Conservation (phyloP, 768 basidiomycete species). For the Suillus spraguei region DNA sequence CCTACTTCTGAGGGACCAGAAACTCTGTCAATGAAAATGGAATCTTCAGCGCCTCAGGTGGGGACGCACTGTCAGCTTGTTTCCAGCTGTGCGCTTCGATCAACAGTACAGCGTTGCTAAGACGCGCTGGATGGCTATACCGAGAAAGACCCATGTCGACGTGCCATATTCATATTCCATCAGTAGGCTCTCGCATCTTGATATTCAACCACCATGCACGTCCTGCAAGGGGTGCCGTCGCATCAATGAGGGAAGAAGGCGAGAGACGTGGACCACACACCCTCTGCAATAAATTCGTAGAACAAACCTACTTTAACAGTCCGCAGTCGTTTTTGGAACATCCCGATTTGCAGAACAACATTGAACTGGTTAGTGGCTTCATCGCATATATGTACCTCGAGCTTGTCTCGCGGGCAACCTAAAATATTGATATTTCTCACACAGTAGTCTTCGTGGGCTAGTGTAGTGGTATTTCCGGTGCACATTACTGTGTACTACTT, state of each 20-base stretch:
- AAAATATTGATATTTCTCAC: not conserved
- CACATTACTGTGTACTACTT: not conserved
- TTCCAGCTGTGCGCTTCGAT: not conserved
- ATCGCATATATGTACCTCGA: not conserved
- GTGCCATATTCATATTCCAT: not conserved
- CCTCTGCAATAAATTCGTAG: conserved; percentile 17
- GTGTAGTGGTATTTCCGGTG: not conserved
- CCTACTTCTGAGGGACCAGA: too few species aligned
- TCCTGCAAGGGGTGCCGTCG: not conserved
- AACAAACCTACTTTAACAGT: too few species aligned
- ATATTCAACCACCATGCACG: not conserved
- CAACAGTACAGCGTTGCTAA: not conserved
- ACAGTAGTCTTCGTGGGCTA: not conserved
- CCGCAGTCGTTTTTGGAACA: not conserved
- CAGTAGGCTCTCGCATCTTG: too few species aligned
- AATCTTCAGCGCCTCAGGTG: too few species aligned
- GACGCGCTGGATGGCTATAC: not conserved
- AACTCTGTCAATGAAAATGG: too few species aligned
- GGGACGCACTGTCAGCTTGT: not conserved
- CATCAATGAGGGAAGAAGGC: not conserved
- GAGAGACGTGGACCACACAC: conserved; percentile 14
- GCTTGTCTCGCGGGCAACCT: not conserved
- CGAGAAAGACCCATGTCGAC: not conserved
- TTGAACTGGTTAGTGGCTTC: not conserved
- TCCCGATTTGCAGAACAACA: not conserved